Base-by-base conservation (phyloP, 108 stramenopile genomes). In the Nitzschia sp. region DNA sequence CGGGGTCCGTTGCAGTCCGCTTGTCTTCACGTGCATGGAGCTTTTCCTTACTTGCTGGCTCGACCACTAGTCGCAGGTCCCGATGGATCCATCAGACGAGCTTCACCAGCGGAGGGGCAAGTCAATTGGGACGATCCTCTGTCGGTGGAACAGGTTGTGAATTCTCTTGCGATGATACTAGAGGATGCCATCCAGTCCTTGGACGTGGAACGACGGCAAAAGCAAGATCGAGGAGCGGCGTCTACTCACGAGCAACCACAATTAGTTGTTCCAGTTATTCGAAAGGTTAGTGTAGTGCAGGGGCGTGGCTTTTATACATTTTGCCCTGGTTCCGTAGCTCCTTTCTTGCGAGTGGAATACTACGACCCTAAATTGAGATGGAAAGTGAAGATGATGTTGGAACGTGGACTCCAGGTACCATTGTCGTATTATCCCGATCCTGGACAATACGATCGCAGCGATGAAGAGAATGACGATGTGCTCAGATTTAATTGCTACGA, bases 271-370 rank as follows among this genome's bases (percentile, higher is more conserved):
- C 59, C 54, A 17, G 59, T 85, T 48, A 87, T 95, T 66, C 89
- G 93, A 34, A 74, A 53, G 30, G 53, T 95, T 1, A 79, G 90
- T 9, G 79, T 92, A 1, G 90, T 90, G 5, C 71, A 59, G 22
- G 93, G 93, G n/a, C 53, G 88, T 57, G 90, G 89, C 29, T 95
- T 95, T 66, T 95, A 95, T 63, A 89, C 90, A 22, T 95, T 77
- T 66, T 90, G 84, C 36, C 73, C 86, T 22, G 90, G 90, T 30
- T 87, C 87, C 9, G 45, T 73, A 0, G 46, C 66, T 3, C 61
- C 53, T 27, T 76, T 76, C 32, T 47, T 76, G 41, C 61, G 68
- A 0, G 62, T 76, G 22, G 90, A 95, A 73, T 95, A 95, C 65
- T 95, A 95, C 55, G 83, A 95, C 76, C 93, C 93, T 3, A 71